Evolutionary conservation across 2,329 filamentous ascomycete species (phyloP).

Genomic region (Colletotrichum spaethianum): DNA sequence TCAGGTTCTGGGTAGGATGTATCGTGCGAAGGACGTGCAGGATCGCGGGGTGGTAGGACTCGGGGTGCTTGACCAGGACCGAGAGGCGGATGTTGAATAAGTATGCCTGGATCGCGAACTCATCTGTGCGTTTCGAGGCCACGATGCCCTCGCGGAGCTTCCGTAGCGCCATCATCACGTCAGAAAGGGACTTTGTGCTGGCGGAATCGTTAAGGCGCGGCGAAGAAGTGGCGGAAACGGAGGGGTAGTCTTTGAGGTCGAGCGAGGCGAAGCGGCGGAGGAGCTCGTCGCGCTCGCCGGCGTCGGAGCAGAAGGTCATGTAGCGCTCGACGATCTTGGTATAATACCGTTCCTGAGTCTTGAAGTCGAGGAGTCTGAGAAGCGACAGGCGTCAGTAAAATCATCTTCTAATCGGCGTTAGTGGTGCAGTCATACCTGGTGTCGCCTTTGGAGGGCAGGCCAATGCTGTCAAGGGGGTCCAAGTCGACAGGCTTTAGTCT

Average conservation of each 20-base stretch:
- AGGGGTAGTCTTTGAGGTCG: constrained; percentile 51
- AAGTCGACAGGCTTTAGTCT: constrained; percentile 80
- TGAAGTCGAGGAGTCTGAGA: constrained; percentile 77
- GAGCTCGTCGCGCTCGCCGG: constrained; percentile 79
- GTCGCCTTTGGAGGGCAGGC: constrained; percentile 92
- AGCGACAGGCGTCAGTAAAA: constrained; percentile 24
- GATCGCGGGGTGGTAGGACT: constrained; percentile 92
- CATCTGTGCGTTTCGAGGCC: constrained; percentile 80
- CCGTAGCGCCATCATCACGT: constrained; percentile 85
- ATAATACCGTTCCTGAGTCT: constrained; percentile 88
- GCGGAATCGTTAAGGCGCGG: constrained; percentile 44
- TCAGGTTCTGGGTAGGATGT: constrained; percentile 77
- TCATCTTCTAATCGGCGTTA: background rate
- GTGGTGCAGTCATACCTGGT: constrained; percentile 71
- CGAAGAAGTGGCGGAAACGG: constrained; percentile 34
- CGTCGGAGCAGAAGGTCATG: constrained; percentile 87
- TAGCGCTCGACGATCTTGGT: constrained; percentile 90
- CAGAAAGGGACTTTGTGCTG: constrained; percentile 76
- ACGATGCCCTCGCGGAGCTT: constrained; percentile 94
- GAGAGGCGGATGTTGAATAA: constrained; percentile 91
- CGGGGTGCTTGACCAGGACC: constrained; percentile 84
- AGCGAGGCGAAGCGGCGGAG: constrained; percentile 82
- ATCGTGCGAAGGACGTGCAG: constrained; percentile 82
- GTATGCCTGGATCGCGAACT: constrained; percentile 90
- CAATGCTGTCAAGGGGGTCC: constrained; percentile 85